Evolutionary conservation across 345 rosid species (phyloP).

Genomic region (Boechera retrofracta): DNA sequence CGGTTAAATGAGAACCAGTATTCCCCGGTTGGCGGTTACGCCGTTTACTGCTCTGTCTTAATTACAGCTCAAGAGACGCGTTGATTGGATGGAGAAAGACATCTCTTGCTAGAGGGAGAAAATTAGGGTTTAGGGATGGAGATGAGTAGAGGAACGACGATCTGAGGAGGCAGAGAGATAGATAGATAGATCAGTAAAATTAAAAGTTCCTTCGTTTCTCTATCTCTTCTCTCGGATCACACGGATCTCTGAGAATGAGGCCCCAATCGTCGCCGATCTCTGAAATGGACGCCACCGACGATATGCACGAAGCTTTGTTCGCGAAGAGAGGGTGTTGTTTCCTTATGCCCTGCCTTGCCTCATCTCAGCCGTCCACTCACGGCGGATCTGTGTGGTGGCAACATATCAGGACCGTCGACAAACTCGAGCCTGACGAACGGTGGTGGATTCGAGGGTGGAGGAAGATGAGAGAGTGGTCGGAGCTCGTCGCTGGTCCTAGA

Average conservation of each 20-base stretch:
- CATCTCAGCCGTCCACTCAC: slow-evolving; percentile 29
- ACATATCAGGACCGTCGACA: slow-evolving; percentile 40
- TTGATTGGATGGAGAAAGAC: background rate
- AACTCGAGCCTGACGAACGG: slow-evolving; percentile 2
- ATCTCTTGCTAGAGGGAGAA: background rate
- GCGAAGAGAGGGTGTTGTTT: slow-evolving; percentile 50
- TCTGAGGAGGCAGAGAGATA: slow-evolving; percentile 4
- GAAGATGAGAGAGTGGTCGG: slow-evolving; percentile 57
- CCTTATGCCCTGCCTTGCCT: slow-evolving; percentile 46
- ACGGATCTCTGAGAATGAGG: slow-evolving; percentile 30
- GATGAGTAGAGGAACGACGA: slow-evolving; percentile 21
- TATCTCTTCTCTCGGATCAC: too few relatives aligned
- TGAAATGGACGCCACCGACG: slow-evolving; percentile 35
- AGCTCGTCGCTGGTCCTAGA: slow-evolving; percentile 54
- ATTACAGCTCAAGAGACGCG: slow-evolving; percentile 30
- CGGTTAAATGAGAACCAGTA: slow-evolving; percentile 18
- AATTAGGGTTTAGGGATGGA: slow-evolving; percentile 33
- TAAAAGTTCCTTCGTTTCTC: background rate
- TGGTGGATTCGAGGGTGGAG: slow-evolving; percentile 54
- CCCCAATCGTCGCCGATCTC: background rate
- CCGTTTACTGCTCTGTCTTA: slow-evolving; percentile 3
- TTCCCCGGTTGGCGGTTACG: slow-evolving; percentile 1
- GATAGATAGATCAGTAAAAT: background rate
- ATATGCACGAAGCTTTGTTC: slow-evolving; percentile 42
- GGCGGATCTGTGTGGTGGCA: slow-evolving; percentile 53